A percentile compares a stretch with the other conserved stretches of the same genome.
phyloP scores from a whole-genome alignment of 148 eudicot genomes.

The Rhododendron ferrugineum region DNA sequence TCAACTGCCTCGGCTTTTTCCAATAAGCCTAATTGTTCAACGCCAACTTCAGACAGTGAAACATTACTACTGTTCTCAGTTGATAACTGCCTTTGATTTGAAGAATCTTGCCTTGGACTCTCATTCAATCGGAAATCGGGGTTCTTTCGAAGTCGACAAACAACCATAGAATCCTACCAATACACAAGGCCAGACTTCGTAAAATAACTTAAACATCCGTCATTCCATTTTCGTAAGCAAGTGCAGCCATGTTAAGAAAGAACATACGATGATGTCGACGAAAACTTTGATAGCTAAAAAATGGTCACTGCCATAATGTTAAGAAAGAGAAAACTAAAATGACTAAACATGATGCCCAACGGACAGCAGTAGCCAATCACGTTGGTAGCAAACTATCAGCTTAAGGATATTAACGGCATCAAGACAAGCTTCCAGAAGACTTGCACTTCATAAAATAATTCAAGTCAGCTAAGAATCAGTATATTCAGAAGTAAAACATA shows the following conservation, averaged over 20 bases:
- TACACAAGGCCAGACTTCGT: not conserved
- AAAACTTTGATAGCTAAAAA: not conserved
- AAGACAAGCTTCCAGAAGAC: not conserved
- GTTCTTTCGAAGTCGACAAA: slow-evolving; percentile 70
- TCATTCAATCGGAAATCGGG: slow-evolving; percentile 30
- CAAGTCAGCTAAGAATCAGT: not conserved
- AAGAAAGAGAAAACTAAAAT: not conserved
- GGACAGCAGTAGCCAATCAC: not conserved
- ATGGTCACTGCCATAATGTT: not conserved
- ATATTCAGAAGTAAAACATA: not conserved
- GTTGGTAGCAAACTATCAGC: not conserved
- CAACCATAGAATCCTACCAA: slow-evolving; percentile 69
- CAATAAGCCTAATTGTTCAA: slow-evolving; percentile 15
- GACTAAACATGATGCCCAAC: not conserved
- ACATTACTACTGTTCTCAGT: slow-evolving; percentile 17
- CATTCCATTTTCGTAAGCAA: not conserved
- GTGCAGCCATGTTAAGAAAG: not conserved
- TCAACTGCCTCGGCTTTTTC: slow-evolving; percentile 32
- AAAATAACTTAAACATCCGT: not conserved
- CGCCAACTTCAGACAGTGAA: slow-evolving; percentile 25
- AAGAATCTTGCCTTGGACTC: slow-evolving; percentile 24
- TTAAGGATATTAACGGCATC: not conserved
- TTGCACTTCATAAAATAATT: not conserved
- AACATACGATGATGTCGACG: not conserved
- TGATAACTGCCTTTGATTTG: slow-evolving; percentile 14